Evolutionary conservation across 2,329 filamentous ascomycete genomes (phyloP).

Genomic region (Phoma sp.): DNA sequence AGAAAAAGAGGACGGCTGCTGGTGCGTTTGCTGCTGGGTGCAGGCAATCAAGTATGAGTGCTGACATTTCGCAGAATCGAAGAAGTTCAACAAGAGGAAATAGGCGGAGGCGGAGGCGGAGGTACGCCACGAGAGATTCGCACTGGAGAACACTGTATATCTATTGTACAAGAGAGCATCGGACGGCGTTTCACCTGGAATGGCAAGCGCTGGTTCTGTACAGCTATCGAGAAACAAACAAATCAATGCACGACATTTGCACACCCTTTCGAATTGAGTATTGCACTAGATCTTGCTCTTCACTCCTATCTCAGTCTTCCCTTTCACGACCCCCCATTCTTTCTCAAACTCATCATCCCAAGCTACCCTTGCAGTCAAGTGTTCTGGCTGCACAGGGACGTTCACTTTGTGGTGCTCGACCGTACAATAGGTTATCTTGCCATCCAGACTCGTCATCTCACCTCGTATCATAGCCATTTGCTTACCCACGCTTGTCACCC

Average conservation of each 20-base stretch:
- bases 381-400: conserved; percentile 50
- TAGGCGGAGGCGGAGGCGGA: too few species aligned
- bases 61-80: conserved; percentile 48
- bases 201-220: background rate
- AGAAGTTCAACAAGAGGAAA: conserved; percentile 58
- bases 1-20: conserved; percentile 78
- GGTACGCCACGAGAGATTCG: conserved; percentile 9
- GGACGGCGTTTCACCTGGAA: conserved; percentile 22
- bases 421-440: conserved; percentile 57
- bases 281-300: conserved; percentile 31
- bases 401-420: conserved; percentile 63
- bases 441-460: conserved; percentile 59
- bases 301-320: conserved; percentile 7
- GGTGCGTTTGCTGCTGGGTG: conserved; percentile 42
- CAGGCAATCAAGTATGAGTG: background rate
- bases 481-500: conserved; percentile 56
- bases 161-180: conserved; percentile 25
- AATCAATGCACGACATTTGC: background rate
- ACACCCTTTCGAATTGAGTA: background rate
- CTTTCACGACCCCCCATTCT: conserved; percentile 28
- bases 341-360: conserved; percentile 57
- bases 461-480: conserved; percentile 62
- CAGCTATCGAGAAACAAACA: conserved; percentile 1
- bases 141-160: conserved; percentile 20
- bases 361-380: conserved; percentile 48